Evolutionary conservation across 805 yeast species (phyloP).

Genomic region (Saccharomycopsis fodiens): DNA sequence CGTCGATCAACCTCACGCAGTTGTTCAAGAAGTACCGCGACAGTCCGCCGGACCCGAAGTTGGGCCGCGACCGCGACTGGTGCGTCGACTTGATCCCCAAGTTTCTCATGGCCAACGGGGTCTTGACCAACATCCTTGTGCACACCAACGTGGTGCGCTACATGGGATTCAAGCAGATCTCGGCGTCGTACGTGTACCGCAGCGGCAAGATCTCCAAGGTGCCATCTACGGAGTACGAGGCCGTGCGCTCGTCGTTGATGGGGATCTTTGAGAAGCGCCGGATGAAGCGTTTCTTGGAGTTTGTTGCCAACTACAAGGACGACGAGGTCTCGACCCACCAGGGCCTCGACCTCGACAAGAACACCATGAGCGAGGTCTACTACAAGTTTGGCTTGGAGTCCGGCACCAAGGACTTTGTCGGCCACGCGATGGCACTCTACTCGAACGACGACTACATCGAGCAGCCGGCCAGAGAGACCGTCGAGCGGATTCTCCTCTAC

Average conservation of each 20-base stretch:
- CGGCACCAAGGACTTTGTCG: conserved; percentile 93
- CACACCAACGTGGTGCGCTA: conserved; percentile 95
- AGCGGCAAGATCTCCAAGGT: conserved; percentile 90
- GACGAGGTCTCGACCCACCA: conserved; percentile 75
- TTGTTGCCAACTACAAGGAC: conserved; percentile 74
- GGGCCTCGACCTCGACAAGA: conserved; percentile 75
- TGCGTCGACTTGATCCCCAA: conserved; percentile 95
- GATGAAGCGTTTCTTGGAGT: conserved; percentile 87
- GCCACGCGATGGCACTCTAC: conserved; percentile 98
- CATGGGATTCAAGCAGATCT: conserved; percentile 91
- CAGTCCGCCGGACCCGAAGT: conserved; percentile 53
- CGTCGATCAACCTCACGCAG: conserved; percentile 64
- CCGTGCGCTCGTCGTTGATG: conserved; percentile 85
- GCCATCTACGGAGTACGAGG: conserved; percentile 88
- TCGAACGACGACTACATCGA: conserved; percentile 82
- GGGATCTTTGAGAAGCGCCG: conserved; percentile 94
- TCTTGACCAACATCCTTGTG: conserved; percentile 86
- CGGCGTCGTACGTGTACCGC: conserved; percentile 92
- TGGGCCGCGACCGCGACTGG: conserved; percentile 96
- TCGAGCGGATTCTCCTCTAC: conserved; percentile 78
- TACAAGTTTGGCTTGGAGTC: conserved; percentile 82
- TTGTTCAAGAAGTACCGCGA: conserved; percentile 74
- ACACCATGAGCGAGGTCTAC: conserved; percentile 88
- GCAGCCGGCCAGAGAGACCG: conserved; percentile 87
- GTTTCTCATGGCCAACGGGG: conserved; percentile 96